Base-by-base conservation (phyloP, 2,329 filamentous ascomycete genomes). In the Fusarium hostae region DNA sequence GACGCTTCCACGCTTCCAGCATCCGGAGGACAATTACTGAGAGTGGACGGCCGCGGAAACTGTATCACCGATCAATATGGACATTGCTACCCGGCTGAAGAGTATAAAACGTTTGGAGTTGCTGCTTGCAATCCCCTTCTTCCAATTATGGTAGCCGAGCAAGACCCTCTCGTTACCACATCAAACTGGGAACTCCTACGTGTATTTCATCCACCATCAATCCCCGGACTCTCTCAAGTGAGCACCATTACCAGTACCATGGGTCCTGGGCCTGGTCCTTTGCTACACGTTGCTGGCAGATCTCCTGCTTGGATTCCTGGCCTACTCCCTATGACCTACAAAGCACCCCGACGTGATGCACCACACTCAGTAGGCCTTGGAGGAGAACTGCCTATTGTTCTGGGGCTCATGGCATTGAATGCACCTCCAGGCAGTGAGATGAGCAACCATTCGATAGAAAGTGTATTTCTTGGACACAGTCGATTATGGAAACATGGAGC, bases 381-480 rank as follows among this genome's bases (percentile, higher is more conserved):
- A 2, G 83, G 83, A 20, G 77, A 82, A n/a, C 57, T 84, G 16
- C 71, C 78, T 6, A 78, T 83, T 10, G 71, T 84, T 15, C 69
- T 84, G 6, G 83, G 78, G 2, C 67, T 84, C n/a, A 83, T 84
- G 80, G 81, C 81, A 2, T 78, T 84, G 41, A 68, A 62, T 63
- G 60, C 74, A 9, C 8, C 71, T 3, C 54, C 54, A n/a, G 40
- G 43, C 10, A 22, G n/a, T 2, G 50, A 61, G 10, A 5, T 39
- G 24, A 26, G 2, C 3, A 72, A 72, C 10, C 70, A 62, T 22
- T 39, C 70, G 0, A 55, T 59, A 16, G 50, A 75, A 10, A 50
- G 37, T 3, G 70, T 78, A 9, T 82, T 82, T 55, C 58, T 72
- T 1, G 74, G 71, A 26, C 69, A 73, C 16, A 48, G 50, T 9